These are phyloP conservation scores for Penicillium olsonii DNA, from an alignment of 2,329 filamentous ascomycete genomes.

Conservation along the genomic window DNA sequence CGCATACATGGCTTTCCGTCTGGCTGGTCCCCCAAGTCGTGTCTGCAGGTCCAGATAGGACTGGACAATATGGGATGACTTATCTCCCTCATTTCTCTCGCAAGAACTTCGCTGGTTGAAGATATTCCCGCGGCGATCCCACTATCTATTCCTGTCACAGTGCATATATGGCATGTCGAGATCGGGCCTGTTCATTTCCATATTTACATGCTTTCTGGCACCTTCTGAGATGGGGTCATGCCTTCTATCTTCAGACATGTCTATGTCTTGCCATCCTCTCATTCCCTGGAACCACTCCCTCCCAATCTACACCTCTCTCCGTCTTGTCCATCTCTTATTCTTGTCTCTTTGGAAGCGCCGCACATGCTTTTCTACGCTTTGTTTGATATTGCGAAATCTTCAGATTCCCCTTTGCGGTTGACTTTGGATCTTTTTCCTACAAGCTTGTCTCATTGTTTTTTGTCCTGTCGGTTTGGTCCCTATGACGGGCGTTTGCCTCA, in stretches of 20 bases:
- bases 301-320: background rate
- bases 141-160: slow-evolving; percentile 12
- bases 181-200: slow-evolving; percentile 17
- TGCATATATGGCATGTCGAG: slow-evolving; percentile 32
- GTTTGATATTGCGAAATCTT: slow-evolving; percentile 14
- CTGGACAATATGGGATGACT: background rate
- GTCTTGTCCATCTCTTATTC: background rate
- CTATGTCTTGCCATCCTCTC: too few species aligned
- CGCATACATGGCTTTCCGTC: slow-evolving; percentile 1
- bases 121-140: slow-evolving; percentile 1
- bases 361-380: slow-evolving; percentile 8
- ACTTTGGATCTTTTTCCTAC: slow-evolving; percentile 7
- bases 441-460: slow-evolving; percentile 12
- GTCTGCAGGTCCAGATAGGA: slow-evolving; percentile 5
- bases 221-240: slow-evolving; percentile 5
- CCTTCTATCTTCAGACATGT: too few species aligned
- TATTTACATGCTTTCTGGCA: slow-evolving; percentile 17
- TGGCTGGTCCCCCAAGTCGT: slow-evolving; percentile 21
- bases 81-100: background rate
- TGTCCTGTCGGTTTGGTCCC: background rate
- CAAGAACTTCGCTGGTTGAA: background rate
- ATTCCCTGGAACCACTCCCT: background rate
- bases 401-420: slow-evolving; percentile 26
- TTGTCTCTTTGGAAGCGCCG: slow-evolving; percentile 9
- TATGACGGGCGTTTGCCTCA: slow-evolving; percentile 17